Evolutionary conservation across 202 grass and related monocot genomes (phyloP).

Genomic region (Zizania palustris): DNA sequence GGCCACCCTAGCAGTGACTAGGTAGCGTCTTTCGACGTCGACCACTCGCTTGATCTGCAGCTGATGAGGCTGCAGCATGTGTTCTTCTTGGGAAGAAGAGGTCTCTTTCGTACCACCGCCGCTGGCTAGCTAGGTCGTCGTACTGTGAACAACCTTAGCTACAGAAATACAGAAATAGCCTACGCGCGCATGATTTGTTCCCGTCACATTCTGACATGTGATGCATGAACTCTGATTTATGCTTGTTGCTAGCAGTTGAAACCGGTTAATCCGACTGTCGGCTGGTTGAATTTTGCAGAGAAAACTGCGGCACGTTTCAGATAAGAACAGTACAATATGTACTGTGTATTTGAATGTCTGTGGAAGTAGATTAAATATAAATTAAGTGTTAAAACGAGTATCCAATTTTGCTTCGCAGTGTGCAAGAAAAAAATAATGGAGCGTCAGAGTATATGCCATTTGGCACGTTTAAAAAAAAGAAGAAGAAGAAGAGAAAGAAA

Average conservation of each 20-base stretch:
- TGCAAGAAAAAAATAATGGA: no score
- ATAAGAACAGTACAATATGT: background rate
- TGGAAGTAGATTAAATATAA: background rate
- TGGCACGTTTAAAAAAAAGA: background rate
- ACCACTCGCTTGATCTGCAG: background rate
- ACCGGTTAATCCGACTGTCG: background rate
- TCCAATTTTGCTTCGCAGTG: no score
- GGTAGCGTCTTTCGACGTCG: background rate
- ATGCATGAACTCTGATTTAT: background rate
- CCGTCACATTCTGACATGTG: background rate
- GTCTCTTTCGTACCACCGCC: background rate
- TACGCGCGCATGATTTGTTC: background rate
- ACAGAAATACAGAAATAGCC: background rate
- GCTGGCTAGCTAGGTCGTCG: background rate
- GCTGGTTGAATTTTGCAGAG: background rate
- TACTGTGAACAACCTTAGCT: background rate
- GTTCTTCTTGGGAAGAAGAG: background rate
- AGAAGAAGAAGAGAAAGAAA: constrained; percentile 7
- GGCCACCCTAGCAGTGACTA: constrained; percentile 27
- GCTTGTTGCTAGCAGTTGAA: background rate
- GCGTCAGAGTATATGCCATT: no score
- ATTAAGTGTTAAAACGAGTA: background rate
- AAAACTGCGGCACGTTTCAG: background rate
- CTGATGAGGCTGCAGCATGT: background rate
- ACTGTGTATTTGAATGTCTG: background rate